A percentile compares a stretch with the other conserved stretches of the same genome.
Conservation (phyloP, 2,329 filamentous ascomycete species). For the Cercospora beticola region DNA sequence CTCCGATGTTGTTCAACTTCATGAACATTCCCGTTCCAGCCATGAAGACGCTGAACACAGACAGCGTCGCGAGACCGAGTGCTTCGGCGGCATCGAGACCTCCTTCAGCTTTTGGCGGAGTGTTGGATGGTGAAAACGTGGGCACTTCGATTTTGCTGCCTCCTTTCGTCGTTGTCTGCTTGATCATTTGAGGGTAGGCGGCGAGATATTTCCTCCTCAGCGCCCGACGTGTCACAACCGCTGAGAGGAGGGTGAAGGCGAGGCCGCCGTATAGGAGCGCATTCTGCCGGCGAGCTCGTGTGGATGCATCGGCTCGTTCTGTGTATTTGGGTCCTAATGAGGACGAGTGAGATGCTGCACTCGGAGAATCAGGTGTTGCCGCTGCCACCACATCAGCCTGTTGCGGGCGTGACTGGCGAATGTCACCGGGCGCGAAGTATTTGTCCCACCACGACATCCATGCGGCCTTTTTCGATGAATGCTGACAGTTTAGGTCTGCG, state of each 20-base stretch:
- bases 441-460: conserved; percentile 38
- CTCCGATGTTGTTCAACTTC: conserved; percentile 72
- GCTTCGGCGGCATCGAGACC: conserved; percentile 77
- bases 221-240: conserved; percentile 63
- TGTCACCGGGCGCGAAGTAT: conserved; percentile 37
- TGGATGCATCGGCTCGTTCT: conserved; percentile 30
- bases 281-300: conserved; percentile 34
- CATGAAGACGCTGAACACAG: conserved; percentile 73
- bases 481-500: not conserved
- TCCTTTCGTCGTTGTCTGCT: not conserved
- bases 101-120: conserved; percentile 45
- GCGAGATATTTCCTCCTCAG: conserved; percentile 65
- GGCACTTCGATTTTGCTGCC: conserved; percentile 18
- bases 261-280: conserved; percentile 70
- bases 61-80: conserved; percentile 81
- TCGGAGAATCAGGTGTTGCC: not conserved
- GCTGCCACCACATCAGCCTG: not conserved
- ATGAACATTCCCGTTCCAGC: conserved; percentile 71
- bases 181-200: conserved; percentile 53
- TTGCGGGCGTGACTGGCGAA: conserved; percentile 25
- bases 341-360: not conserved
- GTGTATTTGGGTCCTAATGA: conserved; percentile 17
- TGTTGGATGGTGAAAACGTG: conserved; percentile 23
- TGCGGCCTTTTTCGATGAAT: conserved; percentile 8
- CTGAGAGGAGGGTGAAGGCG: conserved; percentile 70